These are phyloP conservation scores for Aspergillus pseudonomiae DNA, from an alignment of 2,329 filamentous ascomycete genomes.

Conservation along the genomic window DNA sequence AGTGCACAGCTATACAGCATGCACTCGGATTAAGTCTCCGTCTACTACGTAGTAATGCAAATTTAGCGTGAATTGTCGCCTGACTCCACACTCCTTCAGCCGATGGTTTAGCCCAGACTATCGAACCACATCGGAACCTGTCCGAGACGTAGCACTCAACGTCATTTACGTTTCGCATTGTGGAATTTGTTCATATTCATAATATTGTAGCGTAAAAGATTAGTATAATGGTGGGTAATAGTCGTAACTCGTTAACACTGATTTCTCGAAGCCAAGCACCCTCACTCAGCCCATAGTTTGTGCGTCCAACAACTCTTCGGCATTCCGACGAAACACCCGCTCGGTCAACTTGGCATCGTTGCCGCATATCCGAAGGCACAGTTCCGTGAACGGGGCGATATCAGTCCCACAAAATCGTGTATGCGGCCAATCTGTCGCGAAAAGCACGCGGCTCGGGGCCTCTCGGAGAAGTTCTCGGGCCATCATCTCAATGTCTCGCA, in stretches of 20 bases:
- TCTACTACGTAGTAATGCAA: not conserved
- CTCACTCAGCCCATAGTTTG: not conserved
- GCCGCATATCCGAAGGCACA: slow-evolving; percentile 57
- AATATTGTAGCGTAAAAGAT: not conserved
- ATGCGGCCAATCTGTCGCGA: slow-evolving; percentile 67
- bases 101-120: not conserved
- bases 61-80: not conserved
- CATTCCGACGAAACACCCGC: slow-evolving; percentile 59
- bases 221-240: not conserved
- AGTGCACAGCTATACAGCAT: not conserved
- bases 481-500: slow-evolving; percentile 53
- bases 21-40: not conserved
- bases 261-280: not conserved
- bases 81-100: slow-evolving; percentile 13
- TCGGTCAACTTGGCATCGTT: slow-evolving; percentile 49
- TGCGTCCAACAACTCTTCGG: slow-evolving; percentile 51
- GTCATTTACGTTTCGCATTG: not conserved
- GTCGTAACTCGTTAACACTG: not conserved
- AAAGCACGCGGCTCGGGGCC: slow-evolving; percentile 54
- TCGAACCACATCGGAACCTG: not conserved
- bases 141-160: not conserved
- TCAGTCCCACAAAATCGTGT: slow-evolving; percentile 63
- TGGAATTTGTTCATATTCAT: not conserved
- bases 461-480: slow-evolving; percentile 53
- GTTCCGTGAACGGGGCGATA: slow-evolving; percentile 58